These are phyloP conservation scores for Ramalina intermedia DNA, from an alignment of 495 filamentous ascomycete species.

Conservation along the genomic window DNA sequence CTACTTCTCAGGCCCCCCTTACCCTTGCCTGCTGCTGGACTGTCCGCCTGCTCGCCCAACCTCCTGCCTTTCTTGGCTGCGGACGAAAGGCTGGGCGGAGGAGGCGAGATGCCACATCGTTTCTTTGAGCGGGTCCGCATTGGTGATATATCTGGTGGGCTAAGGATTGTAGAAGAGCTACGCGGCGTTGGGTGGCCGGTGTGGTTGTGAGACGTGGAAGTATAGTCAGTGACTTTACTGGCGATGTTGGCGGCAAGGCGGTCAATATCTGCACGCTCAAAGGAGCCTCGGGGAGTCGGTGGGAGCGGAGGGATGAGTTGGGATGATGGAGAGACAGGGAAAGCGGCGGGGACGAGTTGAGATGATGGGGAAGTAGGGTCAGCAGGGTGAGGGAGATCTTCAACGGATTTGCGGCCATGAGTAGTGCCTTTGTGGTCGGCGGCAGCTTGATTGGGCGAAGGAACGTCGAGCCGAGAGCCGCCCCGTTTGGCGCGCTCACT, in stretches of 20 bases:
- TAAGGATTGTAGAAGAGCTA: constrained; percentile 1
- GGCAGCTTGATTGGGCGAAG: neutral
- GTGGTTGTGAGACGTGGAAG: constrained; percentile 4
- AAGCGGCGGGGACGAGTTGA: neutral
- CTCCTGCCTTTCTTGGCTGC: constrained; percentile 16
- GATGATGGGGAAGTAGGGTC: neutral
- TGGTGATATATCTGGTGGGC: constrained; percentile 4
- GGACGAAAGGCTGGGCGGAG: constrained; percentile 18
- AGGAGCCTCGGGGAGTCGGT: neutral
- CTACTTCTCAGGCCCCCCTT: neutral
- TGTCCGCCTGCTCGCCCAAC: constrained; percentile 14
- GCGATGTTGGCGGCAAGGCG: constrained; percentile 1
- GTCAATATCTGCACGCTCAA: neutral
- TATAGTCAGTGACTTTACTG: neutral
- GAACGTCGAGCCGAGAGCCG: neutral
- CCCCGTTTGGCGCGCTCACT: neutral
- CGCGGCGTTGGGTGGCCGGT: neutral
- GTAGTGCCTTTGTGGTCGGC: neutral
- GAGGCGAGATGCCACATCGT: constrained; percentile 16
- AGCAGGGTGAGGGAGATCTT: neutral
- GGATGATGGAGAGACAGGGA: neutral
- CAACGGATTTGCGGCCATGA: neutral
- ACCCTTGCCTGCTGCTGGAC: neutral
- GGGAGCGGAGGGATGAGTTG: neutral
- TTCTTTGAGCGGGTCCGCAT: constrained; percentile 6